Conservation (phyloP, 2,329 filamentous ascomycete genomes). For the Exophiala spinifera region DNA sequence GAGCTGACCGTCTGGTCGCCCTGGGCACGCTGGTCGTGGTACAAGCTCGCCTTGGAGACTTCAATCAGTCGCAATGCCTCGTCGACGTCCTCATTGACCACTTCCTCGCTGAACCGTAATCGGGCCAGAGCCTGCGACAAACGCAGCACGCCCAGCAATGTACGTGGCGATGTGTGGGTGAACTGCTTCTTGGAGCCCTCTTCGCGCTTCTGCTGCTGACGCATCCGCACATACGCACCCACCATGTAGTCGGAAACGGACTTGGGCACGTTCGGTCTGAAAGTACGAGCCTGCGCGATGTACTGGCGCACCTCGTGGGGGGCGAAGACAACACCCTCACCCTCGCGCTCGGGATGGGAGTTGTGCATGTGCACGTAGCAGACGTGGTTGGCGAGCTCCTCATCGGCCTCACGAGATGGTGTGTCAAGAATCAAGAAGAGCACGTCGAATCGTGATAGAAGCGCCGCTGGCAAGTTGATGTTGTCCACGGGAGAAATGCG, state of each 20-base stretch:
- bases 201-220: slow-evolving; percentile 85
- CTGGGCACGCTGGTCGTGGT: slow-evolving; percentile 62
- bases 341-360: slow-evolving; percentile 75
- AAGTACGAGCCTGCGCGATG: slow-evolving; percentile 87
- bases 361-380: slow-evolving; percentile 97
- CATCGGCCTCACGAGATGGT: slow-evolving; percentile 81
- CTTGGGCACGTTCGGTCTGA: slow-evolving; percentile 79
- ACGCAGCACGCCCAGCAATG: slow-evolving; percentile 86
- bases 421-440: slow-evolving; percentile 96
- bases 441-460: slow-evolving; percentile 94
- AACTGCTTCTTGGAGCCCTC: slow-evolving; percentile 91
- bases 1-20: slow-evolving; percentile 76
- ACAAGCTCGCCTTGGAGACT: slow-evolving; percentile 87
- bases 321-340: slow-evolving; percentile 72
- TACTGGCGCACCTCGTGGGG: slow-evolving; percentile 94
- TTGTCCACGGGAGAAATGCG: slow-evolving; percentile 97
- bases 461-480: slow-evolving; percentile 96
- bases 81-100: slow-evolving; percentile 90
- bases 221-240: slow-evolving; percentile 91
- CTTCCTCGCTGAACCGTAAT: slow-evolving; percentile 79
- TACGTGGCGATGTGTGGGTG: slow-evolving; percentile 89
- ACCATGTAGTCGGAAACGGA: slow-evolving; percentile 93
- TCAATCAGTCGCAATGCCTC: slow-evolving; percentile 89
- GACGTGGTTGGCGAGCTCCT: slow-evolving; percentile 92
- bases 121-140: slow-evolving; percentile 90